These are phyloP conservation scores for Besnoitia besnoiti DNA, from an alignment of 169 alveolate species.

Conservation along the genomic window DNA sequence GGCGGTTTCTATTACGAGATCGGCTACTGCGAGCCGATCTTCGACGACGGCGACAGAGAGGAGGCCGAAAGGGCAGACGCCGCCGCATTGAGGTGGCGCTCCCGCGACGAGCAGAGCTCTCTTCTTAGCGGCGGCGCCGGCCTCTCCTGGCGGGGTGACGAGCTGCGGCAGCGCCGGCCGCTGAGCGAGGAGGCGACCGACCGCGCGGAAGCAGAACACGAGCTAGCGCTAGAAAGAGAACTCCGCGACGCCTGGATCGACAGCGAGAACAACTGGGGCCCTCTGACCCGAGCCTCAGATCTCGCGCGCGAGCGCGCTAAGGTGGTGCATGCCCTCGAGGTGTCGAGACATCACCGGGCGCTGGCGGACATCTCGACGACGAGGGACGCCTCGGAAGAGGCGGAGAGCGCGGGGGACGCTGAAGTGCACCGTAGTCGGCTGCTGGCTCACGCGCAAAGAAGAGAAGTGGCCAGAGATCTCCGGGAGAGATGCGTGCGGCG, in stretches of 20 bases:
- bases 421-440: neutral
- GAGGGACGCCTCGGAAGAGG: neutral
- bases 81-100: neutral
- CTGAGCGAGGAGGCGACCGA: neutral
- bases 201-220: neutral
- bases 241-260: neutral
- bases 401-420: neutral
- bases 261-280: neutral
- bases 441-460: neutral
- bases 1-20: constrained; percentile 7
- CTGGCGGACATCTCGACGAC: neutral
- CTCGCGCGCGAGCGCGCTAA: neutral
- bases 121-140: neutral
- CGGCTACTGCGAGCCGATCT: constrained; percentile 19
- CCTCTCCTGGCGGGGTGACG: neutral
- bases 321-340: neutral
- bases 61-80: neutral
- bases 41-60: constrained; percentile 11
- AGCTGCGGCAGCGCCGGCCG: neutral
- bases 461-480: neutral
- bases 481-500: constrained; percentile 30
- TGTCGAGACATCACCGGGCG: neutral
- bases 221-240: neutral
- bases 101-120: neutral
- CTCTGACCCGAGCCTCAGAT: neutral